Evolutionary conservation across 495 filamentous ascomycete genomes (phyloP), one percentile per base, ranked within the genome.

Genomic region (Annulohypoxylon nitens): DNA sequence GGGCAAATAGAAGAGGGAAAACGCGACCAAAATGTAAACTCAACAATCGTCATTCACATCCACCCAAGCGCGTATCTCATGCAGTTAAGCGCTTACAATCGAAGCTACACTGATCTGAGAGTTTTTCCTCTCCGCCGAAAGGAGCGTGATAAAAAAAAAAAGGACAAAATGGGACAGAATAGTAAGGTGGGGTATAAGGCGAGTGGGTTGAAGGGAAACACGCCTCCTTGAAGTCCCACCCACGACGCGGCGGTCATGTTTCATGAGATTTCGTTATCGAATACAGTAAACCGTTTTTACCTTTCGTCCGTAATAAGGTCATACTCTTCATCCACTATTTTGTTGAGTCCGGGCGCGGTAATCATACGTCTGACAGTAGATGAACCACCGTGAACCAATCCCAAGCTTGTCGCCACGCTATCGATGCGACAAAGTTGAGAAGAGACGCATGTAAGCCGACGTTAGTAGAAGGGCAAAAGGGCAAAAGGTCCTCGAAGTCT

Each of bases 261-360:
- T 51, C 61, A 53, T 12, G 23, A 48, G 59, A 20, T 61, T n/a
- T 37, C 18, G 54, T 12, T 16, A 48, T 48, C 34, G 6, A 34
- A 34, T 60, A 60, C 55, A 60, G 57, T 60, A 63, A 63, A 64
- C 61, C 33, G 47, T 48, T 37, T 48, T 37, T 47, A 65, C 61
- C 61, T 54, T 61, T 70, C 68, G 68, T 60, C 68, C 68, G 68
- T 70, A 41, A 57, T 30, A 33, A 37, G 30, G 34, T 45, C 33
- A 36, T 47, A 37, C 41, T 53, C 61, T 64, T 51, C 60, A 51
- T 53, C 37, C 54, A 20, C 34, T 33, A 47, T 43, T 70, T 54
- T 59, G 68, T 64, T 59, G 67, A 64, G 50, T 48, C 58, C 43
- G 55, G 47, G 45, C 26, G 7, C 8, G 8, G 23, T 16, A 39